Evolutionary conservation across 106 monocot species (phyloP).

Genomic region (Amphibolis antarctica): DNA sequence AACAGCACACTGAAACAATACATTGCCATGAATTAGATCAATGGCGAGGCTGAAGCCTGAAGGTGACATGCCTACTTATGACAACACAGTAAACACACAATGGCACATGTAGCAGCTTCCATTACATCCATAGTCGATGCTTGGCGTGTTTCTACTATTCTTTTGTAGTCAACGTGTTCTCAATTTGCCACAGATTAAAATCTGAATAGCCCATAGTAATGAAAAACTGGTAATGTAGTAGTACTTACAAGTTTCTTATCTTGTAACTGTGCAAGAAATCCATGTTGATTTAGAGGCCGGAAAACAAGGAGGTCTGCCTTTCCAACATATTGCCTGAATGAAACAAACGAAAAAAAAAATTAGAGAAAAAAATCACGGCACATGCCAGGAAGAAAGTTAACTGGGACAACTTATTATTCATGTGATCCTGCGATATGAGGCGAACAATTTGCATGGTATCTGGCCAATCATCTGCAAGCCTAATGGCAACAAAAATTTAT

Average conservation of each 20-base stretch:
- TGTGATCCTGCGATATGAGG: constrained; percentile 95
- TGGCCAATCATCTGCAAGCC: constrained; percentile 98
- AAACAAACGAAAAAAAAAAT: constrained; percentile 3
- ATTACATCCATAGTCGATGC: too few relatives aligned
- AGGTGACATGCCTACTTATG: too few relatives aligned
- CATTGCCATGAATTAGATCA: too few relatives aligned
- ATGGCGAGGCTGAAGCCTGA: too few relatives aligned
- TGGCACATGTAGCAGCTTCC: too few relatives aligned
- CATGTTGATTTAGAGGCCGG: constrained; percentile 86
- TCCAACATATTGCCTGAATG: constrained; percentile 72
- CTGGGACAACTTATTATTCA: constrained; percentile 80
- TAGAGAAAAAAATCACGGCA: background rate
- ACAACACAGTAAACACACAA: too few relatives aligned
- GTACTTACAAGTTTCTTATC: constrained; percentile 90
- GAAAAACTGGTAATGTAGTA: background rate
- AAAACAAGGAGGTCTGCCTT: constrained; percentile 94
- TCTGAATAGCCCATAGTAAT: too few relatives aligned
- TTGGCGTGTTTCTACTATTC: too few relatives aligned
- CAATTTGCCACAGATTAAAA: background rate
- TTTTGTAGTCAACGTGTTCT: too few relatives aligned
- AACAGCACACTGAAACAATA: constrained; percentile 73
- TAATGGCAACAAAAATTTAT: constrained; percentile 19
- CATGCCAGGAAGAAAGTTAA: background rate
- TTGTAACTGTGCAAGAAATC: constrained; percentile 88
- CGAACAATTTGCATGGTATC: constrained; percentile 89